Evolutionary conservation across 352 stramenopile genomes (phyloP).

Genomic region (Aphanomyces euteiches): DNA sequence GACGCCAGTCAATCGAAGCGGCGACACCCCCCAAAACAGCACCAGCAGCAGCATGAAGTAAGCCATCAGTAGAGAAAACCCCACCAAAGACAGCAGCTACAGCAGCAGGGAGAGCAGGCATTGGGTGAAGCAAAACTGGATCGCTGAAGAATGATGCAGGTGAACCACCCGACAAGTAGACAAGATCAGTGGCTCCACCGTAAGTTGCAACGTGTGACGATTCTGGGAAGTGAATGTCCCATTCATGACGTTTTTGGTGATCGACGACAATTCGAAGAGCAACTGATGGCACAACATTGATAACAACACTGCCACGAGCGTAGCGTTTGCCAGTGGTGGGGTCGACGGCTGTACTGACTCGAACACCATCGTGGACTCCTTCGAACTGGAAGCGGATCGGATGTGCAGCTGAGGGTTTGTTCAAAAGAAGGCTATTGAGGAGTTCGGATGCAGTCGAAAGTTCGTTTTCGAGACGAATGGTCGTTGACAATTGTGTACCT

Average conservation of each 20-base stretch:
- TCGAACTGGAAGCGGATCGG: constrained; percentile 60
- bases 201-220: constrained; percentile 64
- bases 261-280: constrained; percentile 58
- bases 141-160: constrained; percentile 40
- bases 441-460: constrained; percentile 60
- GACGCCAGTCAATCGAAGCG: constrained; percentile 45
- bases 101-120: constrained; percentile 42
- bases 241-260: constrained; percentile 64
- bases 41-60: constrained; percentile 46
- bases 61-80: neutral
- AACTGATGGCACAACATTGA: constrained; percentile 66
- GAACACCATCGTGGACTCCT: constrained; percentile 49
- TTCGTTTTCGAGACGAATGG: constrained; percentile 71
- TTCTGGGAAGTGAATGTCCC: constrained; percentile 68
- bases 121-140: constrained; percentile 45
- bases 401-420: constrained; percentile 29
- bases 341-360: constrained; percentile 56
- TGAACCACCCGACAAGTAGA: constrained; percentile 57
- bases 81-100: constrained; percentile 43
- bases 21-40: constrained; percentile 41
- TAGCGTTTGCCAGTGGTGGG: constrained; percentile 41
- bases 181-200: constrained; percentile 67
- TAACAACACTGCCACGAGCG: constrained; percentile 56
- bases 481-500: constrained; percentile 61
- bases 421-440: constrained; percentile 55